Evolutionary conservation across 2,329 filamentous ascomycete genomes (phyloP).

Genomic region (Alternaria alternata): DNA sequence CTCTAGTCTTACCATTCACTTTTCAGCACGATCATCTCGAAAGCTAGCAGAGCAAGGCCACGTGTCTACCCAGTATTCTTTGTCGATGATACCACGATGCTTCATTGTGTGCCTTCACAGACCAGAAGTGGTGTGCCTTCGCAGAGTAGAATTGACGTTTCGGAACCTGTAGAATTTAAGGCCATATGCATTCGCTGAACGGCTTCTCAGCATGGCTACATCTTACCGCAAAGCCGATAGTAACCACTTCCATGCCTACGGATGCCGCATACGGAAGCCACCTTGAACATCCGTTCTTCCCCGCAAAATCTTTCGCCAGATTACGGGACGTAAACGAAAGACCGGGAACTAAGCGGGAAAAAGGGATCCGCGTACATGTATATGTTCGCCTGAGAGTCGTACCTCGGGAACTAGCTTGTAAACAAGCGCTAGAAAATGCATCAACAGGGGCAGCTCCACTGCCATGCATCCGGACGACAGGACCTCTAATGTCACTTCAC

Average conservation of each 20-base stretch:
- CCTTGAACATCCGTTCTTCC: conserved; percentile 8
- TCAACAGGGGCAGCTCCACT: conserved; percentile 32
- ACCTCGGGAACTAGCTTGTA: conserved; percentile 31
- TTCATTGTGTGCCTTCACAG: background rate
- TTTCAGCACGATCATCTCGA: background rate
- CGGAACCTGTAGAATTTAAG: background rate
- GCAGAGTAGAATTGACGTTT: background rate
- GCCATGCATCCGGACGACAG: conserved; percentile 16
- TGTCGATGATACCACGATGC: background rate
- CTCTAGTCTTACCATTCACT: background rate
- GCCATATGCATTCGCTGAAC: background rate
- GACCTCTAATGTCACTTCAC: conserved; percentile 20
- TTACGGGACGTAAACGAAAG: conserved; percentile 2
- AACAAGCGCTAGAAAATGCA: conserved; percentile 31
- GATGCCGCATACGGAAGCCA: background rate
- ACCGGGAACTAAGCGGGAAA: conserved; percentile 6
- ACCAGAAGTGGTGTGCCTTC: background rate
- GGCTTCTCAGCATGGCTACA: background rate
- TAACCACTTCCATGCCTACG: conserved; percentile 2
- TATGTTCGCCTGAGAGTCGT: conserved; percentile 10
- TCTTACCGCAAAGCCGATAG: conserved; percentile 2
- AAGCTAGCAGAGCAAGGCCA: background rate
- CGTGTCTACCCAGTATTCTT: background rate
- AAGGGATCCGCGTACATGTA: conserved; percentile 7
- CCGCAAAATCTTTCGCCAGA: conserved; percentile 7